phyloP scores from a whole-genome alignment of 495 filamentous ascomycete species.

The Penicillium nucicola region DNA sequence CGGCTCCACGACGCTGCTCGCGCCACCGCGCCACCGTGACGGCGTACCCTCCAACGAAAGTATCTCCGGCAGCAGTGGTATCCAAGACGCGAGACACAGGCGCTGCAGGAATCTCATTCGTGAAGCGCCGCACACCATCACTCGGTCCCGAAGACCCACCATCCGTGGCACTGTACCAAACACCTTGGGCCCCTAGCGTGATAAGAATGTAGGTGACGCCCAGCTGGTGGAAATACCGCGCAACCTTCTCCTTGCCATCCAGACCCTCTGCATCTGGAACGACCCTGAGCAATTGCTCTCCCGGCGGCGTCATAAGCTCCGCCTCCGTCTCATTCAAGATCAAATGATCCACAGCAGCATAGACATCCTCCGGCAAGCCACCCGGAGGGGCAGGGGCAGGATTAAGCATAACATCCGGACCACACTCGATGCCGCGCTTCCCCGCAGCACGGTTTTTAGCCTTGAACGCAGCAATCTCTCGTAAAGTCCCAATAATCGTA shows the following conservation, averaged over 20 bases:
- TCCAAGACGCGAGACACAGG: conserved; percentile 73
- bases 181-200: conserved; percentile 77
- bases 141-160: conserved; percentile 37
- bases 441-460: conserved; percentile 44
- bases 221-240: conserved; percentile 54
- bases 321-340: conserved; percentile 93
- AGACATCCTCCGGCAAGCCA: conserved; percentile 63
- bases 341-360: conserved; percentile 67
- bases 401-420: conserved; percentile 69
- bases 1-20: conserved; percentile 30
- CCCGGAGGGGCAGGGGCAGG: conserved; percentile 72
- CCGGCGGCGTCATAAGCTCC: conserved; percentile 57
- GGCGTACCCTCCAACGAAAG: conserved; percentile 87
- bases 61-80: conserved; percentile 93
- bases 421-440: conserved; percentile 41
- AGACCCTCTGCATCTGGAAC: conserved; percentile 41
- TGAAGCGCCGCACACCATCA: conserved; percentile 33
- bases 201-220: conserved; percentile 77
- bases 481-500: conserved; percentile 66
- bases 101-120: conserved; percentile 47
- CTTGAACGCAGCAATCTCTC: conserved; percentile 30
- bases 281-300: conserved; percentile 26
- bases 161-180: conserved; percentile 52
- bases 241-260: conserved; percentile 50
- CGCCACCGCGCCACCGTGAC: conserved; percentile 54